Conservation (phyloP, 2,329 filamentous ascomycete species). For the Sphaerulina vaccinii region DNA sequence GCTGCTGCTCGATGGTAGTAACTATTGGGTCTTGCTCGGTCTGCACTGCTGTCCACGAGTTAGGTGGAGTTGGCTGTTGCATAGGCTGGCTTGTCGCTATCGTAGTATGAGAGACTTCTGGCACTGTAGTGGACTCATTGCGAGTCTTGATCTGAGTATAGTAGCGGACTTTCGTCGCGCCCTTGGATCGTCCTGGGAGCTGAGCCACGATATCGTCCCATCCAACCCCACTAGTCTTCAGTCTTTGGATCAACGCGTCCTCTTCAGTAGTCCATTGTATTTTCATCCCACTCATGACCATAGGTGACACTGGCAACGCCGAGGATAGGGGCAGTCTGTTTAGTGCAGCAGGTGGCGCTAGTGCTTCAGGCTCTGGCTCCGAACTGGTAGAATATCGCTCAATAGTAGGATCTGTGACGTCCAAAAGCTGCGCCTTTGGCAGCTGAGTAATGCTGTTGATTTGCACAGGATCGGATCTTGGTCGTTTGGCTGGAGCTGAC, state of each 20-base stretch:
- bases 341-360: not conserved
- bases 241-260: conserved; percentile 38
- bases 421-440: not conserved
- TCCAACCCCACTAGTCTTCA: conserved; percentile 41
- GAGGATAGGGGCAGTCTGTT: not conserved
- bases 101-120: too few relatives aligned
- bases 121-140: not conserved
- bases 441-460: not conserved
- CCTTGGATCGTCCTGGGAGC: conserved; percentile 36
- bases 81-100: not conserved
- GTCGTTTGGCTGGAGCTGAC: not conserved
- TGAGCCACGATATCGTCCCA: conserved; percentile 40
- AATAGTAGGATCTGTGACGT: not conserved
- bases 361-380: not conserved
- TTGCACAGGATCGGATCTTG: not conserved
- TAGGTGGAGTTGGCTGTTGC: not conserved
- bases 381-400: not conserved
- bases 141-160: conserved; percentile 13
- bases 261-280: conserved; percentile 26
- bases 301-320: not conserved
- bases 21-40: not conserved
- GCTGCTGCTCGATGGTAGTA: not conserved
- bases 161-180: conserved; percentile 32
- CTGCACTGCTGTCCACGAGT: not conserved
- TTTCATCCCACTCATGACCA: not conserved